Conservation (phyloP, 2,329 filamentous ascomycete genomes). For the Exophiala bonariae region DNA sequence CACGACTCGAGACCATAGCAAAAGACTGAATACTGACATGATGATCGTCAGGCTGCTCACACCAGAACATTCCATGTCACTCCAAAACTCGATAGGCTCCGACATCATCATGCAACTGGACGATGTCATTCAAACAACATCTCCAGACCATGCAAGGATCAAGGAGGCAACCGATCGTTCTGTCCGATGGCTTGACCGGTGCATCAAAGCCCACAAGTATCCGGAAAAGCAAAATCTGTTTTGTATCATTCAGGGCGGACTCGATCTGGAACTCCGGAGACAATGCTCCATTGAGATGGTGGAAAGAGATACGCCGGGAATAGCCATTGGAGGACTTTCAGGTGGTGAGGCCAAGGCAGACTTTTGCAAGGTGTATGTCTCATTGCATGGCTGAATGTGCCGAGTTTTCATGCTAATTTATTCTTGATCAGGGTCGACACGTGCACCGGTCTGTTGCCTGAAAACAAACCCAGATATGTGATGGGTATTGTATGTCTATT, state of each 20-base stretch:
- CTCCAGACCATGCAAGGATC: conserved; percentile 83
- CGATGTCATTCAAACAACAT: conserved; percentile 95
- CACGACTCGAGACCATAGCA: background rate
- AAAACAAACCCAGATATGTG: conserved; percentile 94
- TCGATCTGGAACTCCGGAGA: conserved; percentile 81
- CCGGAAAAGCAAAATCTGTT: conserved; percentile 87
- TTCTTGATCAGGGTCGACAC: conserved; percentile 61
- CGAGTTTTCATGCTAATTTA: conserved; percentile 7
- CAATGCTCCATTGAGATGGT: conserved; percentile 89
- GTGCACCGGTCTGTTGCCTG: conserved; percentile 81
- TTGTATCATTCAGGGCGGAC: conserved; percentile 95
- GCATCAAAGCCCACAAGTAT: conserved; percentile 84
- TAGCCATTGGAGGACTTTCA: conserved; percentile 91
- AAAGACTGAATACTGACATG: background rate
- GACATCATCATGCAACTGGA: conserved; percentile 99
- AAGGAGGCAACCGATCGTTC: conserved; percentile 92
- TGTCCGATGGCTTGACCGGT: conserved; percentile 92
- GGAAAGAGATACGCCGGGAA: conserved; percentile 85
- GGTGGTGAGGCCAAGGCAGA: conserved; percentile 93
- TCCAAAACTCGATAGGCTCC: conserved; percentile 96
- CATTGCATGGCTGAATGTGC: no score
- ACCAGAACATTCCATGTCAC: conserved; percentile 90
- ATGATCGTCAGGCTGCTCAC: conserved; percentile 69
- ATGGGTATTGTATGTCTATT: conserved; percentile 76
- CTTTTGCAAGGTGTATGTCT: conserved; percentile 75